Base-by-base conservation (phyloP, 2,329 filamentous ascomycete genomes). In the Plenodomus biglobosus region DNA sequence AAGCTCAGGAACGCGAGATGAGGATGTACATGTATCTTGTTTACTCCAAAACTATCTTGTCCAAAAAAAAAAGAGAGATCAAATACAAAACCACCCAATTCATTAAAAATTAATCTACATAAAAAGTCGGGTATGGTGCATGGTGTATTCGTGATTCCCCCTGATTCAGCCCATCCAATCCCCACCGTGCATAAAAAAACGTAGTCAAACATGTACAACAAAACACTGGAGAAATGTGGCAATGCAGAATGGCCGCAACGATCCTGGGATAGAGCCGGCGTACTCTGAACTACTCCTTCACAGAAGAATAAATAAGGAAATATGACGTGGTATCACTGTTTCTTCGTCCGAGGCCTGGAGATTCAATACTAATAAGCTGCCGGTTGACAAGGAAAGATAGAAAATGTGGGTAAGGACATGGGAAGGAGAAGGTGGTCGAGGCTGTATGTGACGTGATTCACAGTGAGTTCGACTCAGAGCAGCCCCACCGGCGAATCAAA, bases 401-500 rank as follows among this genome's bases (percentile, higher is more conserved):
- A 32, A 11, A 32, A 32, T 32, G 27, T 11, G 27, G 8, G 15
- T 32, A 15, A 15, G 6, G 13, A 32, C 13, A 8, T 32, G 27
- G 13, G 11, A 32, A 32, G 27, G 13, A 7, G 27, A 32, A 32
- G 27, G 6, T 15, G 7, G 27, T 32, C 27, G 11, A 15, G 27
- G 27, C 27, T 15, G 11, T 32, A 15, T 32, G 27, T 15, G 16
- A 37, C 16, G n/a, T n/a, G 7, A 18, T 6, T 37, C 37, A 38
- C 13, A 34, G 38, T 22, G 46, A 22, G 17, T 21, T 36, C 17
- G 44, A 30, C 39, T 45, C 40, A 15, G 50, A 48, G 20, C 54
- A 55, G 11, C 42, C 44, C 15, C 47, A 15, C 15, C 52, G 11
- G 30, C 44, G 54, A 8, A 41, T 30, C 20, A 50, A 48, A 8